Evolutionary conservation across 805 yeast species (phyloP).

Genomic region (Starmerella stigmatis): DNA sequence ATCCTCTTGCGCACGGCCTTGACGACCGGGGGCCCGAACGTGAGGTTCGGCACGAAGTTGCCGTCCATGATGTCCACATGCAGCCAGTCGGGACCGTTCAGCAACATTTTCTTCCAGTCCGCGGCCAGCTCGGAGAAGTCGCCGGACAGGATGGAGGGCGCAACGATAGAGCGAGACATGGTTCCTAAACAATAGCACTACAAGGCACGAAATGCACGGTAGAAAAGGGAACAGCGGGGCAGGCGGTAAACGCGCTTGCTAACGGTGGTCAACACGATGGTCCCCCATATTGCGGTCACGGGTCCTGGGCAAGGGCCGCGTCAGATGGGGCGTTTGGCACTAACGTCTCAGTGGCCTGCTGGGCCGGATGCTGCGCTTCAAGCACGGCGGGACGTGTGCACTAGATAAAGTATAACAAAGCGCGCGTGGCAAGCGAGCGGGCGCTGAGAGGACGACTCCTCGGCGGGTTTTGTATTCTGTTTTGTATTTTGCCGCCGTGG

Average conservation of each 20-base stretch:
- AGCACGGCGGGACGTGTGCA: neutral
- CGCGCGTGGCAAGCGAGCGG: no score
- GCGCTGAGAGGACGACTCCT: no score
- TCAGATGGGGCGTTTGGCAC: no score
- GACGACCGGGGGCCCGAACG: conserved; percentile 87
- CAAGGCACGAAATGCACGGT: no score
- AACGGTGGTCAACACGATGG: no score
- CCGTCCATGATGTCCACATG: conserved; percentile 99
- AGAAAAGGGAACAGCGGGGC: no score
- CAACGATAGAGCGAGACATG: conserved; percentile 37
- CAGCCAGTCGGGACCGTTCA: conserved; percentile 87
- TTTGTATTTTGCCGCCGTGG: no score
- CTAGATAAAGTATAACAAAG: no score
- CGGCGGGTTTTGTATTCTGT: no score
- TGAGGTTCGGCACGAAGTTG: conserved; percentile 92
- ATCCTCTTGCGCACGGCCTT: conserved; percentile 62
- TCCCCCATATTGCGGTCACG: conserved; percentile 9
- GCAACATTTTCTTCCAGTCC: conserved; percentile 71
- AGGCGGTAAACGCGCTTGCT: no score
- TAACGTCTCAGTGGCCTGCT: no score
- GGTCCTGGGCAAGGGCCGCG: conserved; percentile 4
- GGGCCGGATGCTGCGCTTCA: neutral
- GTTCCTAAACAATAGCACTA: neutral
- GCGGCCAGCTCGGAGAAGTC: conserved; percentile 85
- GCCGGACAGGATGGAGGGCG: conserved; percentile 85